These are phyloP conservation scores for Tolypocladium inflatum DNA, from an alignment of 2,329 filamentous ascomycete species.

Conservation along the genomic window DNA sequence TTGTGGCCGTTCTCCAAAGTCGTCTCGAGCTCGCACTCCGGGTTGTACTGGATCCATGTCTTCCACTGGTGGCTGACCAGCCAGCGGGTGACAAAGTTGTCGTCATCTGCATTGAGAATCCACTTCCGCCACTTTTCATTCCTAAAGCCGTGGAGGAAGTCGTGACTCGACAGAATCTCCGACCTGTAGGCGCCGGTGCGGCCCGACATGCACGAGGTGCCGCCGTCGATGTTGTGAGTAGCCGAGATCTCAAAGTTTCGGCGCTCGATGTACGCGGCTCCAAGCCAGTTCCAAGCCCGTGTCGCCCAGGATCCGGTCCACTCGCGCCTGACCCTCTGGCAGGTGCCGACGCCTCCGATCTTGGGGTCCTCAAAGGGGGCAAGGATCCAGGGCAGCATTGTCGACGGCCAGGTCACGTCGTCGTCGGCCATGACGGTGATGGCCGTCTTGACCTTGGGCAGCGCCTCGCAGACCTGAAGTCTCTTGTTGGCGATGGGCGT, in stretches of 20 bases:
- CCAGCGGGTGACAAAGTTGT: slow-evolving; percentile 98
- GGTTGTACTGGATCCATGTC: slow-evolving; percentile 91
- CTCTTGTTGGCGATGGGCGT: slow-evolving; percentile 90
- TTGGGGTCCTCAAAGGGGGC: slow-evolving; percentile 79
- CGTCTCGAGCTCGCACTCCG: slow-evolving; percentile 83
- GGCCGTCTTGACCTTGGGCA: slow-evolving; percentile 71
- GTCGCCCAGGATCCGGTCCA: slow-evolving; percentile 48
- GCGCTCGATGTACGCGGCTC: slow-evolving; percentile 83
- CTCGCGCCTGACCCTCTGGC: slow-evolving; percentile 72
- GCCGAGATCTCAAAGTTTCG: slow-evolving; percentile 96
- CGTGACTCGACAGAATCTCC: slow-evolving; percentile 73
- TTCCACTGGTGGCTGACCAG: slow-evolving; percentile 87
- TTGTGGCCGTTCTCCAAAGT: slow-evolving; percentile 83
- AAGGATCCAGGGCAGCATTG: slow-evolving; percentile 81
- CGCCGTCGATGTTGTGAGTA: slow-evolving; percentile 88
- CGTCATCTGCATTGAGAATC: slow-evolving; percentile 91
- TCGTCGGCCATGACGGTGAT: slow-evolving; percentile 94
- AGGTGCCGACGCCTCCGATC: slow-evolving; percentile 87
- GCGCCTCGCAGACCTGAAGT: slow-evolving; percentile 82
- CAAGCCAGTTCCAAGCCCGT: slow-evolving; percentile 77
- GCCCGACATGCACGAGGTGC: slow-evolving; percentile 93
- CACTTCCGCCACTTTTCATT: slow-evolving; percentile 84
- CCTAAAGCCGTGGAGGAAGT: slow-evolving; percentile 82
- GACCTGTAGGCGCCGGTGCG: slow-evolving; percentile 88
- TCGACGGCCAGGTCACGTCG: slow-evolving; percentile 85